These are phyloP conservation scores for Vigna unguiculata DNA, from an alignment of 306 rosid species.

Conservation along the genomic window DNA sequence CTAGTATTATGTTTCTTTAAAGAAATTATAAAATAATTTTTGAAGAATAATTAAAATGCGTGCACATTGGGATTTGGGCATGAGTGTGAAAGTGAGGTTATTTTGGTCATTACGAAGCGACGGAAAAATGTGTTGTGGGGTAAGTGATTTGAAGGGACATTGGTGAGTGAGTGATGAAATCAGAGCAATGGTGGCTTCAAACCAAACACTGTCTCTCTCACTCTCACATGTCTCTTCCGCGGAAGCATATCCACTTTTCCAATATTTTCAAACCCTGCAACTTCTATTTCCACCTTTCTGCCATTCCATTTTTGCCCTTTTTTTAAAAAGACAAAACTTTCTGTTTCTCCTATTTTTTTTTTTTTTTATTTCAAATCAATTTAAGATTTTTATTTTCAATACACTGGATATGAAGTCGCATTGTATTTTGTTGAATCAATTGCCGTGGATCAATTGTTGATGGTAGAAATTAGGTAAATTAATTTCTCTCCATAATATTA, in stretches of 20 bases:
- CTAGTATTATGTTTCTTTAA: too few species aligned
- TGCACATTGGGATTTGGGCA: slow-evolving; percentile 36
- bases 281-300: not conserved
- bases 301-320: slow-evolving; percentile 24
- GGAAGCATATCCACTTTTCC: slow-evolving; percentile 25
- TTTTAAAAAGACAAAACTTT: too few species aligned
- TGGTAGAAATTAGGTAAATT: too few species aligned
- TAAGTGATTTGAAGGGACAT: slow-evolving; percentile 37
- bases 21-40: too few species aligned
- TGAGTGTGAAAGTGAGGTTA: slow-evolving; percentile 11
- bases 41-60: too few species aligned
- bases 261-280: slow-evolving; percentile 38
- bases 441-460: too few species aligned
- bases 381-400: too few species aligned
- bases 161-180: not conserved
- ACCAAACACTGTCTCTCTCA: slow-evolving; percentile 11
- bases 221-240: slow-evolving; percentile 43
- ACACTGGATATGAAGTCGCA: too few species aligned
- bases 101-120: slow-evolving; percentile 34
- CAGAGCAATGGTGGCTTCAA: slow-evolving; percentile 26
- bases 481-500: too few species aligned
- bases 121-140: not conserved
- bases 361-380: too few species aligned
- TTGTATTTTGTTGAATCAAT: too few species aligned
- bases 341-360: too few species aligned